Evolutionary conservation across 345 rosid genomes (phyloP).

Genomic region (Abelmoschus esculentus): DNA sequence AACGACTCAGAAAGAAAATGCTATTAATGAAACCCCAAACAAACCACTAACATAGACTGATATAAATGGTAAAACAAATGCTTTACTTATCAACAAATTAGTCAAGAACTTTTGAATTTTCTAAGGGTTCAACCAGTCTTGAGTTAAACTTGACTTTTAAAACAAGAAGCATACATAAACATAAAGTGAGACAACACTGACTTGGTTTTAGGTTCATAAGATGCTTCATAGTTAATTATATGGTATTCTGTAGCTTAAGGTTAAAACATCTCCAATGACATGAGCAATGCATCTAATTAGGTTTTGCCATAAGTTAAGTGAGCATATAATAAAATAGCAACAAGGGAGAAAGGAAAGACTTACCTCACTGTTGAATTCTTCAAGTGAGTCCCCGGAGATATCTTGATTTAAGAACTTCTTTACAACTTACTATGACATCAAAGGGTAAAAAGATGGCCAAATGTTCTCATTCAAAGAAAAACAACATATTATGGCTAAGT

Average conservation of each 20-base stretch:
- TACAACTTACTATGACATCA: slow-evolving; percentile 69
- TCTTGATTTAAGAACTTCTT: slow-evolving; percentile 89
- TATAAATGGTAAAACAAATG: neutral
- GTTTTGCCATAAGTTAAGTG: neutral
- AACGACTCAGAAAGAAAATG: neutral
- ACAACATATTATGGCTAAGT: slow-evolving; percentile 3
- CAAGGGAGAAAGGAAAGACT: slow-evolving; percentile 8
- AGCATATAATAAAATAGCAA: neutral
- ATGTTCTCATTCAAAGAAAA: neutral
- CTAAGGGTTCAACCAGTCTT: too few species aligned
- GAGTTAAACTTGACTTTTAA: too few species aligned
- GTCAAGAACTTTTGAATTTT: too few species aligned
- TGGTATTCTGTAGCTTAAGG: neutral
- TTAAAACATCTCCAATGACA: neutral
- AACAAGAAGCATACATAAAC: neutral
- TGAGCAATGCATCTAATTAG: neutral
- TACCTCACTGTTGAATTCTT: slow-evolving; percentile 90
- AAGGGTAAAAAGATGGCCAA: slow-evolving; percentile 13
- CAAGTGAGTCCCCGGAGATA: slow-evolving; percentile 66
- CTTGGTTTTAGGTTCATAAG: neutral
- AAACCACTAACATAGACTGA: neutral
- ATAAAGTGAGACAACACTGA: neutral
- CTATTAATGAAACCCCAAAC: neutral
- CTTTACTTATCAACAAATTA: neutral
- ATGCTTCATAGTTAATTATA: neutral